Percentiles rank a stretch among this genome's conserved stretches.
Conservation (phyloP, 805 yeast species). For the Hyphopichia homilentoma region DNA sequence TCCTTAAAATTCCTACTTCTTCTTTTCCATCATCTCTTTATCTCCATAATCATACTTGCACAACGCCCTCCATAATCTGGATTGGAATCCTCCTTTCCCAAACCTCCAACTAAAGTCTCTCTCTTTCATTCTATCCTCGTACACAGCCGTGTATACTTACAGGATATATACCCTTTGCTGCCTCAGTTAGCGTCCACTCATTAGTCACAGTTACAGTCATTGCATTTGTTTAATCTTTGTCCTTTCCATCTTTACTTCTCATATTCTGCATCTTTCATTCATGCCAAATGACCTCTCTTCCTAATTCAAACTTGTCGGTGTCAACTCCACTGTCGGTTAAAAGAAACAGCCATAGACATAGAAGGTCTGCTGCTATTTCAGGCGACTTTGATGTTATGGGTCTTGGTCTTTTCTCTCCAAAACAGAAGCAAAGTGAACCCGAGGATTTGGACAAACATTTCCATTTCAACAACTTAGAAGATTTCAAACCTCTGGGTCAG, state of each 20-base stretch:
- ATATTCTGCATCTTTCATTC: too few relatives aligned
- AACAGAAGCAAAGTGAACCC: conserved; percentile 7
- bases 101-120: too few relatives aligned
- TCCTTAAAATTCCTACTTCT: too few relatives aligned
- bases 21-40: too few relatives aligned
- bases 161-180: background rate
- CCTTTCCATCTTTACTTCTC: too few relatives aligned
- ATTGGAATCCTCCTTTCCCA: too few relatives aligned
- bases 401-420: conserved; percentile 32
- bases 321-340: conserved; percentile 8
- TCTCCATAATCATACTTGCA: too few relatives aligned
- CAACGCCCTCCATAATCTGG: too few relatives aligned
- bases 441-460: conserved; percentile 22
- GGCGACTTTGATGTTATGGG: conserved; percentile 69
- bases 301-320: conserved; percentile 5
- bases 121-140: too few relatives aligned
- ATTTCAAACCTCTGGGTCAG: conserved; percentile 20
- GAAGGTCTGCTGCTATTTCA: conserved; percentile 83
- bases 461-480: conserved; percentile 33
- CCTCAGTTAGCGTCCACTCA: conserved; percentile 10
- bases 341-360: conserved; percentile 67
- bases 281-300: conserved; percentile 10
- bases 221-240: too few relatives aligned
- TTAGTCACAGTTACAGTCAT: too few relatives aligned
- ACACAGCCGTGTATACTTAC: too few relatives aligned